A percentile compares a stretch with the other conserved stretches of the same genome.
These are phyloP conservation scores for Castanea crenata DNA, from an alignment of 306 rosid genomes.

Conservation along the genomic window DNA sequence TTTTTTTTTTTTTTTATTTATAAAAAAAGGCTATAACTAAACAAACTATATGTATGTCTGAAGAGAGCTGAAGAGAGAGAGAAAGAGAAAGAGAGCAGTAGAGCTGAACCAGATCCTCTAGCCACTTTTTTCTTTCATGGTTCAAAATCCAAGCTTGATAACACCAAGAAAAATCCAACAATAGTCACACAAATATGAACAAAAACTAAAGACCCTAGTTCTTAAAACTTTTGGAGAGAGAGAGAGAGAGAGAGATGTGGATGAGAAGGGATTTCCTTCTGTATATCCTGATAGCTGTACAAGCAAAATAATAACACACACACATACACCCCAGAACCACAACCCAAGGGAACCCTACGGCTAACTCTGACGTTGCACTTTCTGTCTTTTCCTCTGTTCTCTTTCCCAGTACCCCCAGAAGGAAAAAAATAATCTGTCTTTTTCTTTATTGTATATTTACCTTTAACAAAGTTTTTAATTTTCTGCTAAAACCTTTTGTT, in stretches of 20 bases:
- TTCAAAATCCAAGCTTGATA: conserved; percentile 48
- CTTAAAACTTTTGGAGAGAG: conserved; percentile 20
- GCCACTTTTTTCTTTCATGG: conserved; percentile 43
- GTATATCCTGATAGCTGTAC: conserved; percentile 40
- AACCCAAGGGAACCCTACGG: conserved; percentile 69
- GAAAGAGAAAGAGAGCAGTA: conserved; percentile 41
- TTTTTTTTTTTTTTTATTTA: conserved; percentile 22
- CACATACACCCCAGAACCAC: conserved; percentile 40
- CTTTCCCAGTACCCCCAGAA: conserved; percentile 34
- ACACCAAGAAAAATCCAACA: conserved; percentile 54
- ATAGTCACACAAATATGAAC: conserved; percentile 66
- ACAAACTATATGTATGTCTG: conserved; percentile 18
- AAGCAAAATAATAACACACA: conserved; percentile 15
- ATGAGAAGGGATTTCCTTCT: conserved; percentile 37
- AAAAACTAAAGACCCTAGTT: conserved; percentile 36
- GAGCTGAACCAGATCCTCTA: conserved; percentile 39
- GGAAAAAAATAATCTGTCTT: conserved; percentile 10
- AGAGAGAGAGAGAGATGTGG: conserved; percentile 36
- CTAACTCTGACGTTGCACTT: conserved; percentile 85
- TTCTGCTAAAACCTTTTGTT: conserved; percentile 39
- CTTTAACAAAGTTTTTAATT: conserved; percentile 30
- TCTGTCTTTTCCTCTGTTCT: conserved; percentile 88
- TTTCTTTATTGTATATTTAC: conserved; percentile 24
- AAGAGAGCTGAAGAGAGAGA: conserved; percentile 9
- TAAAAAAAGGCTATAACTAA: conserved; percentile 27